phyloP scores from a whole-genome alignment of 176 grass and related monocot genomes.

The Eremochloa ophiuroides region DNA sequence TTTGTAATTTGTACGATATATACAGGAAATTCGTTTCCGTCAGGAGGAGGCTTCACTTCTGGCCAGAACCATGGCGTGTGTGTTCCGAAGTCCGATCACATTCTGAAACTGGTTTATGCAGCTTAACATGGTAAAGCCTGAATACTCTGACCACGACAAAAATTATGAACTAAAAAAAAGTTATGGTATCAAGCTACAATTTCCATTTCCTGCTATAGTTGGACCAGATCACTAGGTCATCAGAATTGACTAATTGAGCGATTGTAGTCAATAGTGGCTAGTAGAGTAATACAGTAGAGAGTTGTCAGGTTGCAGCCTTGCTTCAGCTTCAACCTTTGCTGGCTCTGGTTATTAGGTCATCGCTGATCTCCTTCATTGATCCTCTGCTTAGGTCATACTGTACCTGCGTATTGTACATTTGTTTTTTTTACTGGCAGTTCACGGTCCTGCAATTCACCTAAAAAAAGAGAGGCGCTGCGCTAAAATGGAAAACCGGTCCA shows the following conservation, averaged over 20 bases:
- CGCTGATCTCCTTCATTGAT: neutral
- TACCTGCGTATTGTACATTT: neutral
- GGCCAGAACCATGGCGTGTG: neutral
- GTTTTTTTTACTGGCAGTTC: neutral
- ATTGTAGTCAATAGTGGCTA: neutral
- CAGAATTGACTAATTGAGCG: slow-evolving; percentile 4
- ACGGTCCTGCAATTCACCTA: neutral
- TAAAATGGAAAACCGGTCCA: neutral
- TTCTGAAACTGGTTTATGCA: neutral
- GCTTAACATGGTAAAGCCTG: neutral
- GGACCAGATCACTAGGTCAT: neutral
- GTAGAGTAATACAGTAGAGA: neutral
- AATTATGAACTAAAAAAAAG: neutral
- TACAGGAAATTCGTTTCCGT: neutral
- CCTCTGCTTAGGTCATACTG: slow-evolving; percentile 2
- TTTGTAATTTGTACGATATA: neutral
- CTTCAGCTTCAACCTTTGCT: slow-evolving; percentile 10
- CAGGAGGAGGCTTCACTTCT: neutral
- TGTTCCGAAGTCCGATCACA: neutral
- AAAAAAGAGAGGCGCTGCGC: neutral
- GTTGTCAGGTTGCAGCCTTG: neutral
- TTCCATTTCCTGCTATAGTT: neutral
- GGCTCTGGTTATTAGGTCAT: neutral
- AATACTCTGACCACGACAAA: neutral
- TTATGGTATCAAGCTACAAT: neutral